Conservation (phyloP, 495 filamentous ascomycete genomes). For the Aspergillus diversus region DNA sequence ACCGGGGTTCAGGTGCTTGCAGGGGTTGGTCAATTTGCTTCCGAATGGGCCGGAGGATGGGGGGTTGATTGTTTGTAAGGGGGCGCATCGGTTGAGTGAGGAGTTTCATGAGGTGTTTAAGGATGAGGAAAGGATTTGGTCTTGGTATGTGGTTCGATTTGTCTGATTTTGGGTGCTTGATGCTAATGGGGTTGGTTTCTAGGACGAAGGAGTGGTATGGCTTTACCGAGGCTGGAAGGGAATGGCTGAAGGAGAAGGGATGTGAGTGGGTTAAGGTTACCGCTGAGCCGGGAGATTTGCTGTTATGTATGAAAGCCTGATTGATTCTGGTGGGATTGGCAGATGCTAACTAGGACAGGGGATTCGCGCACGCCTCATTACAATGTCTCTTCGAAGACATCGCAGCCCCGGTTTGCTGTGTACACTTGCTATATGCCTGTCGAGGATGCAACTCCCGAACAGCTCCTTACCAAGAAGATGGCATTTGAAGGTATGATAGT, state of each 20-base stretch:
- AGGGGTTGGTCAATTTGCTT: conserved; percentile 11
- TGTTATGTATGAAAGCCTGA: background rate
- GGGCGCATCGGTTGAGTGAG: conserved; percentile 13
- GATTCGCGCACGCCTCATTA: conserved; percentile 17
- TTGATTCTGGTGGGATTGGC: background rate
- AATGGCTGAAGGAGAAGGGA: conserved; percentile 5
- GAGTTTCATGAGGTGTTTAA: conserved; percentile 18
- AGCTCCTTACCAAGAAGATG: conserved; percentile 19
- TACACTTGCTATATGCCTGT: conserved; percentile 17
- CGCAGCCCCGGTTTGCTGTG: conserved; percentile 9
- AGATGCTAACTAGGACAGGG: background rate
- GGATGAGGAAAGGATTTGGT: conserved; percentile 17
- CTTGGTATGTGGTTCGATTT: background rate
- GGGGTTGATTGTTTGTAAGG: conserved; percentile 14
- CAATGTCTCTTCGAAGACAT: conserved; percentile 15
- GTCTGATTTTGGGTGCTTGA: background rate
- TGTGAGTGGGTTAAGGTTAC: conserved; percentile 18
- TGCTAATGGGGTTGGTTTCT: background rate
- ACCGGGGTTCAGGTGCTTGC: conserved; percentile 11
- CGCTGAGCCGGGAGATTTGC: conserved; percentile 11
- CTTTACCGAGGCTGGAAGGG: conserved; percentile 6
- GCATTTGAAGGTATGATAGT: conserved; percentile 10
- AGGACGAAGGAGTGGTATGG: conserved; percentile 18
- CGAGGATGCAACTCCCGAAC: conserved; percentile 9
- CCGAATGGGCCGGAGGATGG: conserved; percentile 16